Evolutionary conservation across 2,329 filamentous ascomycete genomes (phyloP).

Genomic region (Alternaria longipes): DNA sequence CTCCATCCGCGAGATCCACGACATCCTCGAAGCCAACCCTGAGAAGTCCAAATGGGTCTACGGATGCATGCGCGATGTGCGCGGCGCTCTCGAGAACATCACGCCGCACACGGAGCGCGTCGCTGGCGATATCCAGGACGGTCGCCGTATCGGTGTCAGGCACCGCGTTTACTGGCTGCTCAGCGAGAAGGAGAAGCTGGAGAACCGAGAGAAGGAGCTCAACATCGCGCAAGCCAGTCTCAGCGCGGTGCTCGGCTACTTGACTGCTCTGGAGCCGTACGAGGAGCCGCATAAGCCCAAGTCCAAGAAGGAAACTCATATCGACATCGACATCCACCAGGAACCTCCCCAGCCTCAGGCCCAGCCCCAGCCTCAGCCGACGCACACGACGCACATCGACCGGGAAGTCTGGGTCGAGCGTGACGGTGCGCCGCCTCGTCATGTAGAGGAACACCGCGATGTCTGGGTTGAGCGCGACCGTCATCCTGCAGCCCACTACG

Average conservation of each 20-base stretch:
- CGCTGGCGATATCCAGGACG: slow-evolving; percentile 44
- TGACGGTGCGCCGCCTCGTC: slow-evolving; percentile 31
- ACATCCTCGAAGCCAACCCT: slow-evolving; percentile 48
- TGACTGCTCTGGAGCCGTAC: slow-evolving; percentile 47
- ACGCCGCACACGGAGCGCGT: slow-evolving; percentile 50
- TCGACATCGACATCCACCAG: slow-evolving; percentile 45
- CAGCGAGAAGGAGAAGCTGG: slow-evolving; percentile 53
- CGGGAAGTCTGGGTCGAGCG: slow-evolving; percentile 43
- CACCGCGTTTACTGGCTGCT: slow-evolving; percentile 52
- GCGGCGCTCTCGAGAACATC: slow-evolving; percentile 51
- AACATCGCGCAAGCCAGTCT: slow-evolving; percentile 46
- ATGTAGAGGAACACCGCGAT: slow-evolving; percentile 43
- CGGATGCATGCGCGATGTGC: slow-evolving; percentile 47
- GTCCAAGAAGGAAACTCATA: slow-evolving; percentile 36
- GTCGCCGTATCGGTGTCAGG: slow-evolving; percentile 48
- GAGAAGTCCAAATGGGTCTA: slow-evolving; percentile 53
- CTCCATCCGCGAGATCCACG: slow-evolving; percentile 49
- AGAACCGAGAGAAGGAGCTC: slow-evolving; percentile 50
- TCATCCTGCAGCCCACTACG: slow-evolving; percentile 35
- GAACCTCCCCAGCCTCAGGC: slow-evolving; percentile 16
- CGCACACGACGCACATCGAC: slow-evolving; percentile 38
- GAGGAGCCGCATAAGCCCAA: slow-evolving; percentile 33
- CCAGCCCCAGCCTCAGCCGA: slow-evolving; percentile 15
- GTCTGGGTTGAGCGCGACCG: slow-evolving; percentile 40
- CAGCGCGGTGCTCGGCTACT: slow-evolving; percentile 47